Conservation (phyloP, 306 rosid genomes). For the Citrullus amarus region DNA sequence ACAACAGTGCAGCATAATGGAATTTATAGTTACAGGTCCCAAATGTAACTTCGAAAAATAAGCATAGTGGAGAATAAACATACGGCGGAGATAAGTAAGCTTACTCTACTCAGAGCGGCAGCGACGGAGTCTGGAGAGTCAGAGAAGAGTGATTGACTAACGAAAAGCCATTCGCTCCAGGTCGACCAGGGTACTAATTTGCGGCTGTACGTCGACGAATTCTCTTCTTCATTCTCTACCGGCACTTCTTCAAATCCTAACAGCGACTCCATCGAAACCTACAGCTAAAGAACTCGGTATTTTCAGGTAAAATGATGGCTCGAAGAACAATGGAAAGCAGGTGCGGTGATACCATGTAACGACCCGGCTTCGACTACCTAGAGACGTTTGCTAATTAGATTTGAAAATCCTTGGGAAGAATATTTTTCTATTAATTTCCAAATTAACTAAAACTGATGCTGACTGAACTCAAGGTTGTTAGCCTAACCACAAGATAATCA, state of each 20-base stretch:
- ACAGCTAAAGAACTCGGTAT: background rate
- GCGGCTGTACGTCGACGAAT: constrained; percentile 16
- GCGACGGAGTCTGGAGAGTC: constrained; percentile 41
- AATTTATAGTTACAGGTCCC: background rate
- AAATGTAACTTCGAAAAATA: background rate
- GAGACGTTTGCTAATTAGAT: background rate
- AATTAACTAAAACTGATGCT: background rate
- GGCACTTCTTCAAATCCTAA: constrained; percentile 19
- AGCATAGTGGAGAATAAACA: background rate
- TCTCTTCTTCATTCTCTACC: constrained; percentile 5
- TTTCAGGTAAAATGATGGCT: background rate
- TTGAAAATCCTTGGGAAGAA: background rate
- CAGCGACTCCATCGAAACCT: constrained; percentile 24
- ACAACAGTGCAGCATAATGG: background rate
- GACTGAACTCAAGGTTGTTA: background rate
- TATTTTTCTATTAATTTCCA: background rate
- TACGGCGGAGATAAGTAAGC: background rate
- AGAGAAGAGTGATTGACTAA: constrained; percentile 53
- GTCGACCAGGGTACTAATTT: constrained; percentile 84
- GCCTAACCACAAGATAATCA: background rate
- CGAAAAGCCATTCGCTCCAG: constrained; percentile 88
- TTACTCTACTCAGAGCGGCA: constrained; percentile 57
- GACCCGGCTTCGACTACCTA: background rate
- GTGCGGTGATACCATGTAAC: background rate
- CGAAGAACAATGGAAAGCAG: background rate